A percentile compares a stretch with the other conserved stretches of the same genome.
Evolutionary conservation across 257 asterid genomes (phyloP).

Genomic region (Solanum dulcamara): DNA sequence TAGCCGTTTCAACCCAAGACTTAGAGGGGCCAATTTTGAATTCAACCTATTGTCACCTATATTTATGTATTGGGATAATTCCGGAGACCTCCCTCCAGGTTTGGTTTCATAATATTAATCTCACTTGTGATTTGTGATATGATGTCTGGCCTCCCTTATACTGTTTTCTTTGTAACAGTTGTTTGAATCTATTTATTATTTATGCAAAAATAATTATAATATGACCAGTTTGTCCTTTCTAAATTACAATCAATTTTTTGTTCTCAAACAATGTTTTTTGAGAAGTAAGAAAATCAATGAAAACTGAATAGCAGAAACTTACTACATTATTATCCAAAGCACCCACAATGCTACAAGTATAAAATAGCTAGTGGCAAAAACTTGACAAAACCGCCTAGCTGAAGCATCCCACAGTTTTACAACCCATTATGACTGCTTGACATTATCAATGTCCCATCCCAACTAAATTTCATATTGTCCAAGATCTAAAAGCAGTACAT

Average conservation of each 20-base stretch:
- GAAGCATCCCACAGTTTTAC: not conserved
- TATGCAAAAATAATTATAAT: not conserved
- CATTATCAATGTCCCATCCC: not conserved
- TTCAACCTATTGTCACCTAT: not conserved
- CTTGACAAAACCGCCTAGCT: not conserved
- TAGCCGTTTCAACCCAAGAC: not conserved
- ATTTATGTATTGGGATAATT: not conserved
- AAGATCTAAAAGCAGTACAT: not conserved
- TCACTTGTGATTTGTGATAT: not conserved
- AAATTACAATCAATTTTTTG: not conserved
- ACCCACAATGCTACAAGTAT: not conserved
- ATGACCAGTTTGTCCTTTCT: not conserved
- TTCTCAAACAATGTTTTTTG: not conserved
- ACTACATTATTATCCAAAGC: not conserved
- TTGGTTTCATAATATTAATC: not conserved
- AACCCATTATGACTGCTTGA: not conserved
- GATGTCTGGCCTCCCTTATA: not conserved
- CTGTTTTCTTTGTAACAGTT: not conserved
- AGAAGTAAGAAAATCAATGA: not conserved
- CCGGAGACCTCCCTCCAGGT: not conserved
- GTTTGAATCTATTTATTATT: no score
- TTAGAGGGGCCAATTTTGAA: not conserved
- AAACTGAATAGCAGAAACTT: not conserved
- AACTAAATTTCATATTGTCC: not conserved
- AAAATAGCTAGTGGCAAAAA: not conserved